Evolutionary conservation across 495 filamentous ascomycete species (phyloP), one percentile per base, ranked within the genome.

Genomic region (Copromyces sp.): DNA sequence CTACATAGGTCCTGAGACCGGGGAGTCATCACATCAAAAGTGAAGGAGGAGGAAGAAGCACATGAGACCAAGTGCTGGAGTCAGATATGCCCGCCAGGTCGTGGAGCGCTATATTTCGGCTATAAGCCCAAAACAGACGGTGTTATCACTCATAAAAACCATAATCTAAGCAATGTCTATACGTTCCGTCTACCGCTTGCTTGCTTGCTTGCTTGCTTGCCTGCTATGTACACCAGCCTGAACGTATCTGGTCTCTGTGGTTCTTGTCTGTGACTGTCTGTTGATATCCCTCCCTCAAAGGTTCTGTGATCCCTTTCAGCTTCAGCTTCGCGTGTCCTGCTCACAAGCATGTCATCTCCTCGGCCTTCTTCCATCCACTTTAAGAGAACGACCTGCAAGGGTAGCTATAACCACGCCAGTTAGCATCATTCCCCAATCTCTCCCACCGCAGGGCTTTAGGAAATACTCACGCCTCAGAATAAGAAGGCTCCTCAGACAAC

Each of bases 401-500:
- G 73, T 82, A 82, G n/a, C 80, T 82, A 72, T 61, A 17, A 42
- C 9, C 24, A 37, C 14, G 24, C 24, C 8, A 11, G 75, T 80
- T 76, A 80, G 78, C 74, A 72, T 42, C 53, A 45, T 40, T 47
- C 12, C 5, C 35, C 35, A 37, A 37, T 37, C 45, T 72, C 69
- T 38, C 38, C n/a, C 47, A 45, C 6, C 14, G 39, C 69, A 35
- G 17, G 39, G 8, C 40, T 35, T 17, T 65, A 38, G 4, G 8
- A 39, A 24, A 73, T 14, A 87, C 89, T 84, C 81, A 92, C 90
- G 82, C 72, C 17, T 80, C 83, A 8, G 81, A 76, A 79, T 90
- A 93, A 69, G 87, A 84, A 75, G 83, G 82, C 80, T 89, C 88
- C 73, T 83, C 78, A 7, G 84, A 77, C 74, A 91, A 73, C 70